These are phyloP conservation scores for Hordeum marinum DNA, from an alignment of 176 grass and related monocot species.

Conservation along the genomic window DNA sequence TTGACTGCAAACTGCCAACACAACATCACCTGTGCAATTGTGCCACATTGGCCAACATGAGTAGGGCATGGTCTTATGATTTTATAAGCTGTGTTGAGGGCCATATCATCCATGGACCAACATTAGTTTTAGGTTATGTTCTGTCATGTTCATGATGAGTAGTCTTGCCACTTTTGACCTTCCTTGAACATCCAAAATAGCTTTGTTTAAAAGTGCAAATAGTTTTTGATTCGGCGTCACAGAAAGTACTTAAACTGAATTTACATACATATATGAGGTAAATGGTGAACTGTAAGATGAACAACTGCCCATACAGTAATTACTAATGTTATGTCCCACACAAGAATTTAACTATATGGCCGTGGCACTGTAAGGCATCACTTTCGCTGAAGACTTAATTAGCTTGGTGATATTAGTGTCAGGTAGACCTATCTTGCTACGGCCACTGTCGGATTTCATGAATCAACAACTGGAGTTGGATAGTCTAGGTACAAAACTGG, in stretches of 20 bases:
- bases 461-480: not conserved
- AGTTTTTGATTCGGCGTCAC: not conserved
- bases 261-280: not conserved
- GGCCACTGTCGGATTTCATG: not conserved
- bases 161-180: not conserved
- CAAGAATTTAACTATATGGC: not conserved
- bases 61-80: not conserved
- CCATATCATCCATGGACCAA: not conserved
- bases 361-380: not conserved
- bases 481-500: slow-evolving; percentile 6
- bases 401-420: not conserved
- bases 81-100: not conserved
- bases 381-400: not conserved
- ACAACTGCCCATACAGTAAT: not conserved
- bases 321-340: not conserved
- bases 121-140: not conserved
- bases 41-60: not conserved
- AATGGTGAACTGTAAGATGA: not conserved
- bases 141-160: not conserved
- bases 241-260: not conserved
- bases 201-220: not conserved
- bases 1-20: not conserved
- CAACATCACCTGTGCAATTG: not conserved
- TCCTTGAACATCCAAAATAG: not conserved
- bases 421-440: not conserved